Evolutionary conservation across 345 rosid species (phyloP).

Genomic region (Euphorbia lathyris): DNA sequence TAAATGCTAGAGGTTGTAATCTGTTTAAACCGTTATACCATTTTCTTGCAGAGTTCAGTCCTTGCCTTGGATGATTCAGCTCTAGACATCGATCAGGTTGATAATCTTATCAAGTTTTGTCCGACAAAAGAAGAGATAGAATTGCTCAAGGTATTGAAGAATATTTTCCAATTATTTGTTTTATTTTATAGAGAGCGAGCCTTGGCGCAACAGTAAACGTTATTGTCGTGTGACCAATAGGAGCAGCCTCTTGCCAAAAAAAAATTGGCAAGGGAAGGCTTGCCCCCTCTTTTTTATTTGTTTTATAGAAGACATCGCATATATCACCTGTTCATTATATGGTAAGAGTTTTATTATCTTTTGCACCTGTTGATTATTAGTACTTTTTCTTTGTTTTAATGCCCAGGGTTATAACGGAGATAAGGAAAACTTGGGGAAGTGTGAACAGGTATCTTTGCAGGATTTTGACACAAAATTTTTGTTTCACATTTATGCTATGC

Average conservation of each 20-base stretch:
- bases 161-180: neutral
- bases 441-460: slow-evolving; percentile 60
- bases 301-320: neutral
- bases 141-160: slow-evolving; percentile 52
- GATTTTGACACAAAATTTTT: neutral
- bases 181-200: too few relatives aligned
- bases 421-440: slow-evolving; percentile 68
- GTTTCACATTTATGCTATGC: neutral
- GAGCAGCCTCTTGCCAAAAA: too few relatives aligned
- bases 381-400: neutral
- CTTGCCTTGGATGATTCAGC: slow-evolving; percentile 74
- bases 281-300: too few relatives aligned
- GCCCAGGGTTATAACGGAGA: slow-evolving; percentile 60
- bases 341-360: slow-evolving; percentile 4
- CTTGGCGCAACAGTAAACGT: too few relatives aligned
- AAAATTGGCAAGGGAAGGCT: too few relatives aligned
- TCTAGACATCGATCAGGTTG: slow-evolving; percentile 78
- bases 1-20: too few relatives aligned
- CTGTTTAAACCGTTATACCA: neutral
- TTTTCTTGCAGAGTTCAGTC: slow-evolving; percentile 55
- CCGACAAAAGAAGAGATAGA: slow-evolving; percentile 87
- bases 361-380: neutral
- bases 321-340: neutral
- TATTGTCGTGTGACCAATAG: too few relatives aligned
- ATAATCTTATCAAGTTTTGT: slow-evolving; percentile 75